These are phyloP conservation scores for Nothophytophthora sp. DNA, from an alignment of 352 stramenopile genomes.

Conservation along the genomic window DNA sequence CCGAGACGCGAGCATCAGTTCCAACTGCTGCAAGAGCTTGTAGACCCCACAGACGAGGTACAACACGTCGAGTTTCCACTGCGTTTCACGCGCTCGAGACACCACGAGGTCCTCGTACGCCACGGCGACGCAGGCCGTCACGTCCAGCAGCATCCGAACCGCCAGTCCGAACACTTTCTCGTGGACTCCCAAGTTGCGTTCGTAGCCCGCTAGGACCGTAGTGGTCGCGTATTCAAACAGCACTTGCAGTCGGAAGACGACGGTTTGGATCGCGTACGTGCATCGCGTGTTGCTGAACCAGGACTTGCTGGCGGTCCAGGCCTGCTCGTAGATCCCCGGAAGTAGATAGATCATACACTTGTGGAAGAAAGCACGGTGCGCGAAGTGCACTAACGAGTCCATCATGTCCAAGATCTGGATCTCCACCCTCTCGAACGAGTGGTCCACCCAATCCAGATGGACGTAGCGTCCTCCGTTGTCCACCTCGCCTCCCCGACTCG, in stretches of 20 bases:
- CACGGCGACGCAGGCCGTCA: slow-evolving; percentile 39
- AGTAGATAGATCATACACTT: slow-evolving; percentile 49
- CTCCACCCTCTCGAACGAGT: slow-evolving; percentile 64
- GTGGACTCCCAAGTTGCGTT: slow-evolving; percentile 57
- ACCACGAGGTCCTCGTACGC: slow-evolving; percentile 52
- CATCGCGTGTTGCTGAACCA: slow-evolving; percentile 67
- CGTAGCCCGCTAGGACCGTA: slow-evolving; percentile 43
- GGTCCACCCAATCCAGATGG: slow-evolving; percentile 67
- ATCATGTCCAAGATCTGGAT: slow-evolving; percentile 50
- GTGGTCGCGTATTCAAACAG: slow-evolving; percentile 46
- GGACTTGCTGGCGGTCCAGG: slow-evolving; percentile 51
- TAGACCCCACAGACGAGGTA: slow-evolving; percentile 68
- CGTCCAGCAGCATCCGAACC: slow-evolving; percentile 51
- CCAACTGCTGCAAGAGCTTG: slow-evolving; percentile 45
- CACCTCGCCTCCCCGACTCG: slow-evolving; percentile 10
- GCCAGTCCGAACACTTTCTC: slow-evolving; percentile 63
- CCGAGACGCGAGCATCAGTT: slow-evolving; percentile 50
- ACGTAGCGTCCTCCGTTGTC: slow-evolving; percentile 29
- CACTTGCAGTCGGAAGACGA: slow-evolving; percentile 46
- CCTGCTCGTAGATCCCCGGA: slow-evolving; percentile 54
- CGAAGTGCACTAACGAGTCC: slow-evolving; percentile 49
- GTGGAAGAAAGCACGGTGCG: slow-evolving; percentile 63
- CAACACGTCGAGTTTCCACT: slow-evolving; percentile 80
- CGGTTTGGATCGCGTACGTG: slow-evolving; percentile 59
- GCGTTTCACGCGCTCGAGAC: slow-evolving; percentile 37